Evolutionary conservation across 2,329 filamentous ascomycete species (phyloP).

Genomic region (Amauroascus niger): DNA sequence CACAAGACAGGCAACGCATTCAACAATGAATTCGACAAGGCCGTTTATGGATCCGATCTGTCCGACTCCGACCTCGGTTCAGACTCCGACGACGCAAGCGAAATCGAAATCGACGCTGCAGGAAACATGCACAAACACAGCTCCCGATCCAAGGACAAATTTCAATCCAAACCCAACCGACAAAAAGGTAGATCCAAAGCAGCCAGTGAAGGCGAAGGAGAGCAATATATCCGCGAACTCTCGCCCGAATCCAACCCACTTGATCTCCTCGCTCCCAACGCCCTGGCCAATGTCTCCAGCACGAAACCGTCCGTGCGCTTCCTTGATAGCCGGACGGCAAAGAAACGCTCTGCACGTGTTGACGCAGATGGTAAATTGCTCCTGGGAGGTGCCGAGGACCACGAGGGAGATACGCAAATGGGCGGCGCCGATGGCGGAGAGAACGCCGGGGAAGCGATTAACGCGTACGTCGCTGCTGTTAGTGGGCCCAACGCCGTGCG

Average conservation of each 20-base stretch:
- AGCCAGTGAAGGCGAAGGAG: constrained; percentile 13
- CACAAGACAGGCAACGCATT: constrained; percentile 41
- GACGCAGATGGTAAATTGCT: constrained; percentile 39
- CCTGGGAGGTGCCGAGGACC: constrained; percentile 28
- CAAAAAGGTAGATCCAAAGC: not conserved
- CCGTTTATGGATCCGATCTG: constrained; percentile 72
- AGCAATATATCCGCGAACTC: constrained; percentile 72
- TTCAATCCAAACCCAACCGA: not conserved
- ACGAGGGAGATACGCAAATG: constrained; percentile 29
- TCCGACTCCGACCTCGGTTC: constrained; percentile 48
- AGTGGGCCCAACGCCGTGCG: constrained; percentile 50
- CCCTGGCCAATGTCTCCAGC: constrained; percentile 84
- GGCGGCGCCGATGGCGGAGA: constrained; percentile 35
- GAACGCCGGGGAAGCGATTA: constrained; percentile 35
- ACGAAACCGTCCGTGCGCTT: constrained; percentile 59
- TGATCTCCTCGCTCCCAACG: constrained; percentile 79
- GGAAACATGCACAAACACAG: constrained; percentile 23
- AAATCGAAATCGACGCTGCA: constrained; percentile 34
- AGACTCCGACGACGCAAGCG: constrained; percentile 49
- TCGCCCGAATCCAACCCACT: constrained; percentile 79
- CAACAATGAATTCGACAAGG: constrained; percentile 89
- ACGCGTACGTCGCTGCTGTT: constrained; percentile 53
- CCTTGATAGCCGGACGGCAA: constrained; percentile 23
- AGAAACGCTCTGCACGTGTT: constrained; percentile 35
- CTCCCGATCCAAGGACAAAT: constrained; percentile 10